Conservation (phyloP, 2,329 filamentous ascomycete genomes). For the Colletotrichum neosansevieriae region DNA sequence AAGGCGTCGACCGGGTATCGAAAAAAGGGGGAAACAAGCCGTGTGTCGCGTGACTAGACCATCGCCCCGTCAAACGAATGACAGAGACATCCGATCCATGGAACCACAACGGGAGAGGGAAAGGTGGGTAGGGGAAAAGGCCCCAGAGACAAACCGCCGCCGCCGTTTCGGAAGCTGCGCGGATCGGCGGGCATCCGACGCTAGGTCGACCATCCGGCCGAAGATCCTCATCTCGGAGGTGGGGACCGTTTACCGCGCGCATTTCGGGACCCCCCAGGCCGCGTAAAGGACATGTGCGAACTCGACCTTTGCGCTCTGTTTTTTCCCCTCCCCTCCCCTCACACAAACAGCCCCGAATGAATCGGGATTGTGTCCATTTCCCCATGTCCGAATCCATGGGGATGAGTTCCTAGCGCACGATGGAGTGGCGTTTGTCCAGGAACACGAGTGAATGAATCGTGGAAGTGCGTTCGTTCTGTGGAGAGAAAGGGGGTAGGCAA, state of each 20-base stretch:
- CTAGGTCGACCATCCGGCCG: constrained; percentile 20
- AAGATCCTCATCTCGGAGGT: constrained; percentile 39
- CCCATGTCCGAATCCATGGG: too few relatives aligned
- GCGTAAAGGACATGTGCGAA: background rate
- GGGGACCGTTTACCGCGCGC: background rate
- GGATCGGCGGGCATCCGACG: constrained; percentile 26
- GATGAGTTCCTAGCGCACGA: too few relatives aligned
- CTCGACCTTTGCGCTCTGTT: too few relatives aligned
- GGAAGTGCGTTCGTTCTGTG: background rate
- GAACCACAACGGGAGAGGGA: background rate
- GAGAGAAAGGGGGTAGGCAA: background rate
- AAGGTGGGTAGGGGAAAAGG: background rate
- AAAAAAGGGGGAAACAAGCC: background rate
- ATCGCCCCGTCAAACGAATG: background rate
- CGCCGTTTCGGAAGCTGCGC: constrained; percentile 27
- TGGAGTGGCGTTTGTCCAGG: background rate
- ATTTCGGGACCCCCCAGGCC: background rate
- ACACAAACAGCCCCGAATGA: too few relatives aligned
- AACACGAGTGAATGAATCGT: background rate
- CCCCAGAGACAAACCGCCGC: background rate
- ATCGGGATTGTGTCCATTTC: too few relatives aligned
- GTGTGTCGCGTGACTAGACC: background rate
- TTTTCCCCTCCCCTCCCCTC: too few relatives aligned
- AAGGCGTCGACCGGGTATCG: background rate
- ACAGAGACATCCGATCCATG: too few relatives aligned